A percentile compares a stretch with the other conserved stretches of the same genome.
Conservation (phyloP, 345 rosid species). For the Arabis alpina region DNA sequence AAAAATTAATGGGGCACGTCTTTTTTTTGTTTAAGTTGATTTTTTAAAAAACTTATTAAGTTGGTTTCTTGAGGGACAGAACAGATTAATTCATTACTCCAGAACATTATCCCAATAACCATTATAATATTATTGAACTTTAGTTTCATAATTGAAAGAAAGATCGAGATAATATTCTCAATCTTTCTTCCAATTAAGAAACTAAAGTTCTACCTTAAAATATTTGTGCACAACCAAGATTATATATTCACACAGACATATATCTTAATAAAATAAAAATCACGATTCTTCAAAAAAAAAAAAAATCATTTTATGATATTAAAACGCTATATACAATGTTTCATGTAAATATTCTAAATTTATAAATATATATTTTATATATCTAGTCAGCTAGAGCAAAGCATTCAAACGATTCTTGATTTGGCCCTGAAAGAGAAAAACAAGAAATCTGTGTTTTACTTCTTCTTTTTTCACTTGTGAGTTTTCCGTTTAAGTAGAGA, state of each 20-base stretch:
- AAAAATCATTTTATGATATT: neutral
- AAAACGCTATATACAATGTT: neutral
- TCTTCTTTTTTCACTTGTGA: neutral
- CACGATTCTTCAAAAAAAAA: neutral
- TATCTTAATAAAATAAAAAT: no score
- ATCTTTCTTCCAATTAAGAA: slow-evolving; percentile 5
- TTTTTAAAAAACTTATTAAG: neutral
- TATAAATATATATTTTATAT: neutral
- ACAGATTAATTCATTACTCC: neutral
- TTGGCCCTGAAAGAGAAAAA: neutral
- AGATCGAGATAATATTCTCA: neutral
- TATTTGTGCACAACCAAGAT: neutral
- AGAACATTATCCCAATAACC: no score
- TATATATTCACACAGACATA: slow-evolving; percentile 3
- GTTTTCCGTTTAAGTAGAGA: neutral
- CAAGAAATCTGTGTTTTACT: neutral
- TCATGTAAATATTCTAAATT: neutral
- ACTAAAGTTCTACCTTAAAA: slow-evolving; percentile 2
- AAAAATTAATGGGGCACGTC: neutral
- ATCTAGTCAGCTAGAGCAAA: neutral
- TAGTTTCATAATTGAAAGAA: no score
- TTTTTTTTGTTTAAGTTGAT: neutral
- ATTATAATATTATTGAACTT: no score
- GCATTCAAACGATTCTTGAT: neutral
- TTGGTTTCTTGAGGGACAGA: slow-evolving; percentile 9